These are phyloP conservation scores for Xanthoconium stramineum DNA, from an alignment of 768 basidiomycete genomes.

Conservation along the genomic window DNA sequence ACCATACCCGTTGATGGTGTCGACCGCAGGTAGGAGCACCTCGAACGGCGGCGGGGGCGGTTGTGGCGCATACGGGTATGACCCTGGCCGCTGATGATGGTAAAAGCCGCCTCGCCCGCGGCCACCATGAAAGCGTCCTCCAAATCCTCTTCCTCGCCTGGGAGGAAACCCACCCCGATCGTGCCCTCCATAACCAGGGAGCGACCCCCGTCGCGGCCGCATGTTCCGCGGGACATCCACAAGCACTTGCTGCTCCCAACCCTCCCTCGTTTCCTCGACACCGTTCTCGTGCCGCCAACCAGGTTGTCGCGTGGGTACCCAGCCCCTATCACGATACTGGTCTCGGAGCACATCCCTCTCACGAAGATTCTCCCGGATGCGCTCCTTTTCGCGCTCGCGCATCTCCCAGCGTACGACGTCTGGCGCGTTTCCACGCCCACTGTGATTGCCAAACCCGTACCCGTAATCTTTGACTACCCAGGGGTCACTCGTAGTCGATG, in stretches of 20 bases:
- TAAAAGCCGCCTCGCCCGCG: conserved; percentile 32
- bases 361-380: conserved; percentile 7
- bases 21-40: conserved; percentile 22
- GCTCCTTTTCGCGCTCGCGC: conserved; percentile 26
- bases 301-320: conserved; percentile 13
- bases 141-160: conserved; percentile 36
- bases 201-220: conserved; percentile 35
- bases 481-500: conserved; percentile 32
- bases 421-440: conserved; percentile 35
- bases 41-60: conserved; percentile 26
- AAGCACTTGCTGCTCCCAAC: conserved; percentile 22
- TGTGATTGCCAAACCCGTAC: conserved; percentile 55
- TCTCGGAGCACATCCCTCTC: conserved; percentile 15
- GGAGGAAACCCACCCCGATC: conserved; percentile 30
- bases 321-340: conserved; percentile 18
- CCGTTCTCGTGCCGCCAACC: conserved; percentile 27
- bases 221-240: conserved; percentile 14
- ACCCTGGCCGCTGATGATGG: conserved; percentile 33
- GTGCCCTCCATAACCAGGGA: conserved; percentile 28
- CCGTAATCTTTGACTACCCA: conserved; percentile 62
- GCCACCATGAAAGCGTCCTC: conserved; percentile 38
- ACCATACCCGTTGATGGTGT: conserved; percentile 29
- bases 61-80: conserved; percentile 31
- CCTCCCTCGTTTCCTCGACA: conserved; percentile 21
- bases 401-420: conserved; percentile 28